Conservation (phyloP, 2,329 filamentous ascomycete genomes). For the Aspergillaceae sp. region DNA sequence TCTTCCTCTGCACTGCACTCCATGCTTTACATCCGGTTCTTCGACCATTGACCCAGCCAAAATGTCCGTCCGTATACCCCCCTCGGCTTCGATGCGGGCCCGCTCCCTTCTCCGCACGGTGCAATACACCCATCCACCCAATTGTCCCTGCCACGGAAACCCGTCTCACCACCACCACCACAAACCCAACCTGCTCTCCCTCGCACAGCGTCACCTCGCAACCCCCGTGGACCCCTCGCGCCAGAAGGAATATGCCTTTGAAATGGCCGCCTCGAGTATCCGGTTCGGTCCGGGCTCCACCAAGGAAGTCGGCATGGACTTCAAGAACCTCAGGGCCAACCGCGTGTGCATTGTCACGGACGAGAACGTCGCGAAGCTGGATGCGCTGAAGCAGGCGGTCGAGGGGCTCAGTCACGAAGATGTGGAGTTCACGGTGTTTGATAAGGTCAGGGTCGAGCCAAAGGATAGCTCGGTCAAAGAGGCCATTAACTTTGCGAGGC, state of each 20-base stretch:
- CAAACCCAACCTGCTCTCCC: constrained; percentile 49
- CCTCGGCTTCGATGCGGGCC: constrained; percentile 39
- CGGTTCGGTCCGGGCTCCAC: constrained; percentile 89
- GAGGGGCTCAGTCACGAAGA: constrained; percentile 72
- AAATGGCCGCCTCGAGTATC: constrained; percentile 94
- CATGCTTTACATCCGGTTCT: constrained; percentile 21
- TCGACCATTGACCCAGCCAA: constrained; percentile 16
- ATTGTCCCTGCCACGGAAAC: constrained; percentile 88
- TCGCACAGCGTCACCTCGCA: constrained; percentile 52
- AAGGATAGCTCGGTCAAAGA: constrained; percentile 92
- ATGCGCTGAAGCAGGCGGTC: constrained; percentile 82
- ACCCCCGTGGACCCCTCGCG: constrained; percentile 63
- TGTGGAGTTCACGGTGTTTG: constrained; percentile 71
- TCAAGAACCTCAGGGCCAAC: constrained; percentile 80
- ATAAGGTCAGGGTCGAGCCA: constrained; percentile 74
- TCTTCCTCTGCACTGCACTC: not conserved
- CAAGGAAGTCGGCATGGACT: constrained; percentile 95
- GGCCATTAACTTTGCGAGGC: constrained; percentile 78
- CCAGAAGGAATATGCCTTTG: constrained; percentile 94
- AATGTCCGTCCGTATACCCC: constrained; percentile 31
- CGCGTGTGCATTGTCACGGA: constrained; percentile 91
- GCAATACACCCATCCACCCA: constrained; percentile 78
- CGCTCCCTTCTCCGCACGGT: constrained; percentile 71
- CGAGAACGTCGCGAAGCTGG: constrained; percentile 65
- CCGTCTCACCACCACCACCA: constrained; percentile 74